These are phyloP conservation scores for Usnea hakonensis DNA, from an alignment of 495 filamentous ascomycete species.

Conservation along the genomic window DNA sequence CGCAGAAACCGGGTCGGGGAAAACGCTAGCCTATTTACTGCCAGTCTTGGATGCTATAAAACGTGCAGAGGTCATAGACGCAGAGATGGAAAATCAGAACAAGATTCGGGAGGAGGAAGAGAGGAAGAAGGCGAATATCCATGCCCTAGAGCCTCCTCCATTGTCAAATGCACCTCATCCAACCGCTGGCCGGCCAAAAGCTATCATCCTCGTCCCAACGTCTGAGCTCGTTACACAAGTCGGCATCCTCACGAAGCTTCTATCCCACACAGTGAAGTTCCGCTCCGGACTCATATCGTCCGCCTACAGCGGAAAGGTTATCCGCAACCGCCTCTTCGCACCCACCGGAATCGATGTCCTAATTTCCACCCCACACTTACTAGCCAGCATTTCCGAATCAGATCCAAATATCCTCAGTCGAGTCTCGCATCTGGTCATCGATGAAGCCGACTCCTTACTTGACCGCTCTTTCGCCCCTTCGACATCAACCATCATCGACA, in stretches of 20 bases:
- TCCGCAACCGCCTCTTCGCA: conserved; percentile 76
- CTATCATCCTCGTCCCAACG: conserved; percentile 85
- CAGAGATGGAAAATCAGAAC: conserved; percentile 43
- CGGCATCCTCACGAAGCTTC: conserved; percentile 62
- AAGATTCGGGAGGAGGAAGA: conserved; percentile 42
- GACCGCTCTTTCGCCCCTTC: conserved; percentile 83
- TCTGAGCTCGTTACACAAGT: conserved; percentile 91
- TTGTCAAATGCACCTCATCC: conserved; percentile 59
- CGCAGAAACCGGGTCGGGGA: conserved; percentile 94
- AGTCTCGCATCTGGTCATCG: conserved; percentile 78
- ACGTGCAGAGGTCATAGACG: conserved; percentile 58
- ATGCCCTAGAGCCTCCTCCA: conserved; percentile 48
- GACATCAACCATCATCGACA: conserved; percentile 73
- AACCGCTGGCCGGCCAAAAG: conserved; percentile 67
- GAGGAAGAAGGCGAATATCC: conserved; percentile 36
- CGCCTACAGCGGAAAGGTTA: conserved; percentile 63
- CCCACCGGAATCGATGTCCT: conserved; percentile 77
- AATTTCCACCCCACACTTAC: conserved; percentile 79
- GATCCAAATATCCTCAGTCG: conserved; percentile 85
- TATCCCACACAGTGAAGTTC: conserved; percentile 78
- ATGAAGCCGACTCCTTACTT: conserved; percentile 92
- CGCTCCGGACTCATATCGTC: conserved; percentile 74
- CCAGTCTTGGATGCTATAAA: conserved; percentile 80
- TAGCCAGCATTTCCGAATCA: conserved; percentile 72
- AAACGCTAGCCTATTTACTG: conserved; percentile 85